Conservation (phyloP, 441 rosid species). For the Gossypium gossypioides region DNA sequence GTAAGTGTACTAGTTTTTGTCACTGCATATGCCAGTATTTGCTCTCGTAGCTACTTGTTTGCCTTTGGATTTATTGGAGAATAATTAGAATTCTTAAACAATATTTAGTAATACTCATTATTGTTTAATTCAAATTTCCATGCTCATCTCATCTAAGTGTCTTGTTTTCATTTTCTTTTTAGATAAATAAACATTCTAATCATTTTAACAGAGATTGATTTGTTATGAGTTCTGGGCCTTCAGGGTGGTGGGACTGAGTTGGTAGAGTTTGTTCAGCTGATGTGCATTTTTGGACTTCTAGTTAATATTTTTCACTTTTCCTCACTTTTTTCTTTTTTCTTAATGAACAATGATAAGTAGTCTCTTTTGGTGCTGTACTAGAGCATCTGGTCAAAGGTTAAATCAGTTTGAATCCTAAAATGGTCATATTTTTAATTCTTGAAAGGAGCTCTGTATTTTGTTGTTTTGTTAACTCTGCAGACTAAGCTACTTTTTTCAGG, state of each 20-base stretch:
- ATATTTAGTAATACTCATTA: background rate
- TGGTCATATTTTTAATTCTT: background rate
- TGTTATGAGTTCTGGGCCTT: background rate
- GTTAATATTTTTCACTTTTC: background rate
- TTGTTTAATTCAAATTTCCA: background rate
- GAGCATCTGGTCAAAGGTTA: background rate
- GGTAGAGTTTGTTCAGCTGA: background rate
- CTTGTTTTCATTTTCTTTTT: background rate
- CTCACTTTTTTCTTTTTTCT: background rate
- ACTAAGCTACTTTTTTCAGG: background rate
- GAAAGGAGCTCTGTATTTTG: background rate
- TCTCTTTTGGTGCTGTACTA: background rate
- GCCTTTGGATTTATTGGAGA: background rate
- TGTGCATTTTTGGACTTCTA: background rate
- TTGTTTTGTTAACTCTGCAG: background rate
- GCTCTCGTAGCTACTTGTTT: background rate
- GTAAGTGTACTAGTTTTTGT: conserved; percentile 42
- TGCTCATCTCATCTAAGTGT: background rate
- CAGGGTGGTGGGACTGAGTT: background rate
- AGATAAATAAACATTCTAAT: background rate
- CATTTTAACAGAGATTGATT: background rate
- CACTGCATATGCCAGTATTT: conserved; percentile 1
- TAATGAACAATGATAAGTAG: background rate
- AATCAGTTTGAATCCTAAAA: background rate
- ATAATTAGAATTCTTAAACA: background rate